Base-by-base conservation (phyloP, 2,329 filamentous ascomycete species). In the Botryotinia globosa region DNA sequence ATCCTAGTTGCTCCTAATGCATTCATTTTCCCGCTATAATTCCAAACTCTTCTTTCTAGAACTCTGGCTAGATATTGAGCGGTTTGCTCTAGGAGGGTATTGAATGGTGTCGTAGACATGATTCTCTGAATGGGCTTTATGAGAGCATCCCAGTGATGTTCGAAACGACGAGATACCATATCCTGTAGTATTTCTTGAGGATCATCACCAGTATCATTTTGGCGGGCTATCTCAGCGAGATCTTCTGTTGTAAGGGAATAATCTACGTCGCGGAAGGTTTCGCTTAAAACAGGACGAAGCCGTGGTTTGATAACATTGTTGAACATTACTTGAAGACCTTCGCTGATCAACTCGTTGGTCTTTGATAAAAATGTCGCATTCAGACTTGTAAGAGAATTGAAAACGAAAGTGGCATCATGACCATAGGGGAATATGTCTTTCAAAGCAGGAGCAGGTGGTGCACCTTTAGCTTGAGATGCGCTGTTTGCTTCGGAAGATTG, bases 241-340 rank as follows among this genome's bases (percentile, higher is more conserved):
- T 91, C 89, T 59, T 90, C 87, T 74, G 90, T 87, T 1, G 86
- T 86, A 5, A 93, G 85, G 14, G 89, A 87, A 83, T 99, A 99
- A 82, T 98, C 94, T 34, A 93, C 89, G 78, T 98, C 95, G 61
- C 94, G 91, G 86, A 98, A 98, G 0, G 94, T 91, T 73, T 99
- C 95, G 29, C 90, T 88, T 18, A 99, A 86, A 4, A 98, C 90
- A 0, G 94, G 93, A 0, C 94, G 90, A 22, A 99, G 86, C 18
- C 94, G 92, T 2, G 90, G 89, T 80, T 95, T 95, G 78, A 98
- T 87, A 2, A 98, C 93, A 79, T 94, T 92, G 78, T 92, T 91
- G 81, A 97, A 97, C 62, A 97, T 87, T 8, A 97, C 94, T 77
- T 92, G 89, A 44, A 97, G 88, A 45, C 93, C 94, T 80, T 98